Percentiles rank a stretch among this genome's conserved stretches.
Evolutionary conservation across 805 yeast species (phyloP).

Genomic region (Hagleromyces aurorensis): DNA sequence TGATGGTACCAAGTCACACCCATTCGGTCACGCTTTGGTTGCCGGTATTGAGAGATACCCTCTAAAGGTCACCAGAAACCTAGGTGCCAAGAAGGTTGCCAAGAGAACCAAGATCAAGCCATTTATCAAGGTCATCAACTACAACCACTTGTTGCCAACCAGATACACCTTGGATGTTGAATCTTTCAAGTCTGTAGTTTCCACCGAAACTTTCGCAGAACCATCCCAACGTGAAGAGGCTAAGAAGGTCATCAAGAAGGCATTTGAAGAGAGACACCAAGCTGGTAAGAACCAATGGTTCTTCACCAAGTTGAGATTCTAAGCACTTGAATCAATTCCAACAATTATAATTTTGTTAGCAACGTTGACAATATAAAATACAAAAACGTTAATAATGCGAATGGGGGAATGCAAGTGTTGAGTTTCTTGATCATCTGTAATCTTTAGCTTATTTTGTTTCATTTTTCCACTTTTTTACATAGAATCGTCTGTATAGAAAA

Average conservation of each 20-base stretch:
- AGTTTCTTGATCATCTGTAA: slow-evolving; percentile 12
- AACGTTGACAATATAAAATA: too few relatives aligned
- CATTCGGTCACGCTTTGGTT: slow-evolving; percentile 98
- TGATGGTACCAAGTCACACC: slow-evolving; percentile 97
- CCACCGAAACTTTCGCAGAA: slow-evolving; percentile 92
- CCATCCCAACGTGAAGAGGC: slow-evolving; percentile 99
- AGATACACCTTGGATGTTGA: slow-evolving; percentile 98
- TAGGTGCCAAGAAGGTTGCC: slow-evolving; percentile 93
- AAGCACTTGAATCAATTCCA: slow-evolving; percentile 34
- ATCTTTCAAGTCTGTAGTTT: slow-evolving; percentile 81
- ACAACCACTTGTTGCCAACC: slow-evolving; percentile 99
- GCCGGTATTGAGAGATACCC: slow-evolving; percentile 99
- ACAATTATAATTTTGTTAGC: too few relatives aligned
- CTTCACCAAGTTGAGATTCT: slow-evolving; percentile 95
- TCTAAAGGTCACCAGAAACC: slow-evolving; percentile 88
- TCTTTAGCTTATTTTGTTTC: slow-evolving; percentile 14
- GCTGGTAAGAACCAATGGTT: slow-evolving; percentile 99
- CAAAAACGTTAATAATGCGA: slow-evolving; percentile 8
- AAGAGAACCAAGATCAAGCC: slow-evolving; percentile 98
- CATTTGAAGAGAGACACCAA: slow-evolving; percentile 98
- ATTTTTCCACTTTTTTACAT: slow-evolving; percentile 11
- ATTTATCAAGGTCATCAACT: slow-evolving; percentile 97
- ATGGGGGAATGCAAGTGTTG: slow-evolving; percentile 11
- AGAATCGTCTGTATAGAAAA: slow-evolving; percentile 7
- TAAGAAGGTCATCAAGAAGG: slow-evolving; percentile 97